Evolutionary conservation across 2,329 filamentous ascomycete species (phyloP).

Genomic region (Aureobasidium namibiae): DNA sequence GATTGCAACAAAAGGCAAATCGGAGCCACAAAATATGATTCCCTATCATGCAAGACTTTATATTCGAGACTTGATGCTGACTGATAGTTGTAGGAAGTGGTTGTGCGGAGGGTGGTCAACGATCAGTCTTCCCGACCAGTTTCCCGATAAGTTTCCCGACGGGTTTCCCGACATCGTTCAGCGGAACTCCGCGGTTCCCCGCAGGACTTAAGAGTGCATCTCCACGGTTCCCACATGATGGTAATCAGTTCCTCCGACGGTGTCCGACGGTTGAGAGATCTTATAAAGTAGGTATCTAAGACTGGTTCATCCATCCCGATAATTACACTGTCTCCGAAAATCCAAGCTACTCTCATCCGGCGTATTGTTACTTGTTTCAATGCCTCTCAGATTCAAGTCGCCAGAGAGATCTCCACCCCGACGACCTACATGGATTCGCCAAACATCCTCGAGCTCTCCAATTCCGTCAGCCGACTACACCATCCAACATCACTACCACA

Average conservation of each 20-base stretch:
- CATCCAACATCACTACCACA: constrained; percentile 43
- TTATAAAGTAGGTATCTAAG: background rate
- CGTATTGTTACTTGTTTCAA: background rate
- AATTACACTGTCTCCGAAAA: background rate
- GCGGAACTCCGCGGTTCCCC: no score
- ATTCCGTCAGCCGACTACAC: background rate
- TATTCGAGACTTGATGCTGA: background rate
- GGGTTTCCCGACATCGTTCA: no score
- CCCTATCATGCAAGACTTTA: background rate
- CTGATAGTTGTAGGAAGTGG: background rate
- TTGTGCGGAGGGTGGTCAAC: no score
- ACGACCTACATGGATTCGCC: background rate
- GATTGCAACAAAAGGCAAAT: constrained; percentile 13
- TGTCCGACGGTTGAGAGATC: background rate
- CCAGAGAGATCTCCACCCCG: background rate
- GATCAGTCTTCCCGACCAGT: background rate
- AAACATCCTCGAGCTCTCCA: background rate
- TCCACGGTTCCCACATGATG: no score
- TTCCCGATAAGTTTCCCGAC: background rate
- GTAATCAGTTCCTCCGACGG: no score
- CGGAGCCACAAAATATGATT: background rate
- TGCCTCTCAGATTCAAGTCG: background rate
- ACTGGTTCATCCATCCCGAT: background rate
- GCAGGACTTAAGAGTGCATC: no score
- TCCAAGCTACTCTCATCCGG: no score